These are phyloP conservation scores for Cryptosporidium tyzzeri DNA, from an alignment of 169 alveolate species.

Conservation along the genomic window DNA sequence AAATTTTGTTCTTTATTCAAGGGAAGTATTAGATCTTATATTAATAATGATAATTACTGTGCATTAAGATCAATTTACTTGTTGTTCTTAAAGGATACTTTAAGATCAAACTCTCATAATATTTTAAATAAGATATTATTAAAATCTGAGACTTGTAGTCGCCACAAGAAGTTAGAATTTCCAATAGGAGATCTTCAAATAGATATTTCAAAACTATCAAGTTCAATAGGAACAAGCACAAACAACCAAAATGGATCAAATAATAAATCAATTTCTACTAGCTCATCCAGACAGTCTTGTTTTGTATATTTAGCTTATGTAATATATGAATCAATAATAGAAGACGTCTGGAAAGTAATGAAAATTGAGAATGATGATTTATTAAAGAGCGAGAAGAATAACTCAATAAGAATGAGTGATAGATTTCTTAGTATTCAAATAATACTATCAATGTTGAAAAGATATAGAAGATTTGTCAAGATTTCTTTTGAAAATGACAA, in stretches of 20 bases:
- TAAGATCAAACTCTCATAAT: conserved; percentile 32
- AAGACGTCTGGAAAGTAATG: conserved; percentile 49
- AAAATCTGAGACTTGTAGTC: background rate
- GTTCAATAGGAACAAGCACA: background rate
- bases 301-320: conserved; percentile 32
- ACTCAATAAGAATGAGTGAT: background rate
- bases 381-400: background rate
- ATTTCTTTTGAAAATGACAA: conserved; percentile 47
- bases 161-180: conserved; percentile 38
- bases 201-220: conserved; percentile 34
- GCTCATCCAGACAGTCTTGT: conserved; percentile 34
- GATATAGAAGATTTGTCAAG: conserved; percentile 39
- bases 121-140: conserved; percentile 24
- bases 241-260: background rate
- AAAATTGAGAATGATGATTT: conserved; percentile 5
- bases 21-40: conserved; percentile 36
- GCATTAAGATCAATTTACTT: conserved; percentile 35
- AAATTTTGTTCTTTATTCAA: background rate
- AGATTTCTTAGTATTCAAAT: conserved; percentile 60
- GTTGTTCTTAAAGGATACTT: conserved; percentile 40
- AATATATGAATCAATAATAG: conserved; percentile 63
- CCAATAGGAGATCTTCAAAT: conserved; percentile 13
- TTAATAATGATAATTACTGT: conserved; percentile 46
- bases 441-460: conserved; percentile 20
- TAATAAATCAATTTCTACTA: background rate